Percentiles rank a stretch among this genome's conserved stretches.
These are phyloP conservation scores for Aspergillus asperescens DNA, from an alignment of 495 filamentous ascomycete genomes.

Conservation along the genomic window DNA sequence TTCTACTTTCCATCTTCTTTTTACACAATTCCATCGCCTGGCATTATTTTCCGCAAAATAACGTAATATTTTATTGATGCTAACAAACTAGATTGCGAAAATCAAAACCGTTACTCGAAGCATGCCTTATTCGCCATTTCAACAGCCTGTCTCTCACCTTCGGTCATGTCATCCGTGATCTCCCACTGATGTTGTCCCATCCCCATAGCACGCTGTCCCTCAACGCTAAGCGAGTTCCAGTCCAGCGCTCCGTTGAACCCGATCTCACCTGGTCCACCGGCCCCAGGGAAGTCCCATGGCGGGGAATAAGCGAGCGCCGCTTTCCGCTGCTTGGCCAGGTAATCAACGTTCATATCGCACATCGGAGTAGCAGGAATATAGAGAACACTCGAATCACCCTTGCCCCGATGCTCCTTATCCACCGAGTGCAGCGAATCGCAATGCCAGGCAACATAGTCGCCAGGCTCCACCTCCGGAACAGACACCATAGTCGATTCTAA, in stretches of 20 bases:
- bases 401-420: conserved; percentile 69
- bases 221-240: conserved; percentile 32
- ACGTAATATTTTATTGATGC: not conserved
- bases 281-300: conserved; percentile 59
- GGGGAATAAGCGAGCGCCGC: conserved; percentile 43
- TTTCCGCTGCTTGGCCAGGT: conserved; percentile 62
- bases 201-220: conserved; percentile 57
- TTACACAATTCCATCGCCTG: not conserved
- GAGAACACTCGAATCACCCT: conserved; percentile 68
- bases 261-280: conserved; percentile 44
- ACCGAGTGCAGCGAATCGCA: conserved; percentile 81
- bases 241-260: conserved; percentile 39
- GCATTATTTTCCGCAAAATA: not conserved
- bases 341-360: conserved; percentile 65
- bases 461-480: conserved; percentile 68
- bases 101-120: too few species aligned
- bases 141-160: conserved; percentile 54
- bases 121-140: conserved; percentile 54
- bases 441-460: conserved; percentile 90
- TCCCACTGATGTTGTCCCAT: conserved; percentile 46
- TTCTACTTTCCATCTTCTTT: not conserved
- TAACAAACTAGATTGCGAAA: not conserved
- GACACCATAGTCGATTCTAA: conserved; percentile 71
- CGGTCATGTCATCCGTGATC: conserved; percentile 42
- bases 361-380: conserved; percentile 85